Evolutionary conservation across 2,329 filamentous ascomycete species (phyloP).

Genomic region (Fusarium beomiforme): DNA sequence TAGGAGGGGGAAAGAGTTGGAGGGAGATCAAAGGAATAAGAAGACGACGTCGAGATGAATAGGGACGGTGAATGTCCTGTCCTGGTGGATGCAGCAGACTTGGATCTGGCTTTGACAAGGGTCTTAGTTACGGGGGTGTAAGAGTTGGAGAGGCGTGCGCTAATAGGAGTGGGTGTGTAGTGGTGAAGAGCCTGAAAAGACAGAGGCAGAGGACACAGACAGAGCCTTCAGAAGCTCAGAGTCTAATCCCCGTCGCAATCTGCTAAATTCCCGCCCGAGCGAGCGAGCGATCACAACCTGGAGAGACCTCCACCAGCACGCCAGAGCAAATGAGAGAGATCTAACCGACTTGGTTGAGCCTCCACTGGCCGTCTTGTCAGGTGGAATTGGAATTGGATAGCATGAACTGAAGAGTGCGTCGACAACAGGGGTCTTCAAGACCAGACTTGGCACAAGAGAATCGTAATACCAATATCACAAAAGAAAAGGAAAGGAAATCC

Average conservation of each 20-base stretch:
- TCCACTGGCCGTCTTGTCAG: constrained; percentile 10
- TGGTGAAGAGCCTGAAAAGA: not conserved
- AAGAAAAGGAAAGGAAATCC: not conserved
- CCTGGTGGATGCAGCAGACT: constrained; percentile 30
- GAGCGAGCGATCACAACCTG: constrained; percentile 38
- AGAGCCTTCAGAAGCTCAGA: not conserved
- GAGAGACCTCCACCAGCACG: constrained; percentile 36
- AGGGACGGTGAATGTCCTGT: constrained; percentile 31
- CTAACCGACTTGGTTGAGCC: constrained; percentile 31
- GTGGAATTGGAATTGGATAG: not conserved
- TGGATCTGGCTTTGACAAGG: constrained; percentile 34
- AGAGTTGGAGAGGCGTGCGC: not conserved
- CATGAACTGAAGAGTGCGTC: constrained; percentile 40
- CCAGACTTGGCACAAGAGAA: not conserved
- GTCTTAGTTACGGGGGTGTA: not conserved
- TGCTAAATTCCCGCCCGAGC: constrained; percentile 38
- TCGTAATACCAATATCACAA: not conserved
- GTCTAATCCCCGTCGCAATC: constrained; percentile 41
- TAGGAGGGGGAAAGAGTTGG: constrained; percentile 6
- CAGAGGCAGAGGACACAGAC: not conserved
- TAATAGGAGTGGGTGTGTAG: constrained; percentile 4
- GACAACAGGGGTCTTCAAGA: not conserved
- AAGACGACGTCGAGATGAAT: constrained; percentile 34
- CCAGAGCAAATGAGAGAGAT: constrained; percentile 44
- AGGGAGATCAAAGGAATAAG: constrained; percentile 29